Percentiles rank a stretch among this genome's conserved stretches.
Conservation (phyloP, 2,329 filamentous ascomycete species). For the Orbilia oligospora region DNA sequence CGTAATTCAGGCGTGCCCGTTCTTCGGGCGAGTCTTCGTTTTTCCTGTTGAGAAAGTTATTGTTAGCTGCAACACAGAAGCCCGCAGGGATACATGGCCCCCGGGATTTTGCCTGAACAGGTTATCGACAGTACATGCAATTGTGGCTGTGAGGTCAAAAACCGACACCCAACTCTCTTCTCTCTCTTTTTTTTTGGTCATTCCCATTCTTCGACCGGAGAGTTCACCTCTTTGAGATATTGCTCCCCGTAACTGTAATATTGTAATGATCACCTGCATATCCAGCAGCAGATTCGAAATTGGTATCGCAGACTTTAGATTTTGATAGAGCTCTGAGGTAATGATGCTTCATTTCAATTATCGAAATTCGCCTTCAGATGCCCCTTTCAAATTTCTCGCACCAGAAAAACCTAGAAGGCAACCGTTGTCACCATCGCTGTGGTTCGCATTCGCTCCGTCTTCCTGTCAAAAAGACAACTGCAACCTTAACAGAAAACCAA, state of each 20-base stretch:
- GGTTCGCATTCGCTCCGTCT: conserved; percentile 42
- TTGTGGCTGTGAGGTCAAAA: conserved; percentile 57
- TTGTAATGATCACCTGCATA: conserved; percentile 49
- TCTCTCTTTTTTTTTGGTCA: conserved; percentile 43
- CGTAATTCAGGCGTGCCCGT: conserved; percentile 61
- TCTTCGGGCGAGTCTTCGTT: conserved; percentile 47
- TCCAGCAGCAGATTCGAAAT: conserved; percentile 43
- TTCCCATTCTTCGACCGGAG: conserved; percentile 40
- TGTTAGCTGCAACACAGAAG: conserved; percentile 56
- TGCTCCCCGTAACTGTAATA: conserved; percentile 22
- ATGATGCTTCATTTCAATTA: conserved; percentile 55
- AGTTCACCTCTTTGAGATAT: conserved; percentile 46
- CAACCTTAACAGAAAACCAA: conserved; percentile 55
- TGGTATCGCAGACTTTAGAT: conserved; percentile 29
- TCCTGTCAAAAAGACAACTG: conserved; percentile 57
- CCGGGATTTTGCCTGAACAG: conserved; percentile 60
- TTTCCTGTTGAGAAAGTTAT: conserved; percentile 57
- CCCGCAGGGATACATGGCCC: conserved; percentile 51
- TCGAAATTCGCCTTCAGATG: conserved; percentile 57
- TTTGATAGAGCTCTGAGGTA: conserved; percentile 52
- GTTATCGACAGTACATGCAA: conserved; percentile 32
- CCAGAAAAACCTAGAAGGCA: conserved; percentile 53
- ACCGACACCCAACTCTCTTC: conserved; percentile 37
- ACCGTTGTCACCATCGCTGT: conserved; percentile 52
- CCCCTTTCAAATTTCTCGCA: conserved; percentile 60